phyloP scores from a whole-genome alignment of 2,329 filamentous ascomycete species.

The Emericellopsis atlantica region DNA sequence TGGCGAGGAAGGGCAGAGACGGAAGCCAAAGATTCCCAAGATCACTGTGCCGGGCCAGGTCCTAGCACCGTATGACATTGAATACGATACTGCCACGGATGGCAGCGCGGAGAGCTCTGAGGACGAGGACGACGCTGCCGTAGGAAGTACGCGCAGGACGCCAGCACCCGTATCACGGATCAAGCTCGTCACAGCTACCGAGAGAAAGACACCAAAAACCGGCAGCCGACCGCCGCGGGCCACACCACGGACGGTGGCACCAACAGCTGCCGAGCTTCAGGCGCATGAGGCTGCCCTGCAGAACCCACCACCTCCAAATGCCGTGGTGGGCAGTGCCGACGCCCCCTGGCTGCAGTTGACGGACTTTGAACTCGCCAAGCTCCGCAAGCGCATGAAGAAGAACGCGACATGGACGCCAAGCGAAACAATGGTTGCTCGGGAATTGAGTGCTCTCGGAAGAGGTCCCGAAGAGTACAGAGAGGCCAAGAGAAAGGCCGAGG shows the following conservation, averaged over 20 bases:
- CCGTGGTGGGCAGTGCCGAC: conserved; percentile 43
- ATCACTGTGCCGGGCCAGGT: conserved; percentile 57
- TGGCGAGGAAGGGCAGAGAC: conserved; percentile 17
- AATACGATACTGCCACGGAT: conserved; percentile 45
- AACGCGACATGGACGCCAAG: conserved; percentile 77
- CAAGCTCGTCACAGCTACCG: conserved; percentile 30
- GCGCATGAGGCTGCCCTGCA: conserved; percentile 29
- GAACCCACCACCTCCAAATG: conserved; percentile 47
- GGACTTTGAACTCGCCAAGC: conserved; percentile 49
- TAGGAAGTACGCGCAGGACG: conserved; percentile 15
- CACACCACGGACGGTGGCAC: conserved; percentile 18
- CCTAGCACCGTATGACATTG: conserved; percentile 50
- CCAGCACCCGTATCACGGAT: conserved; percentile 29
- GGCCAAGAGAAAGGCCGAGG: conserved; percentile 53
- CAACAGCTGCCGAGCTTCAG: conserved; percentile 22
- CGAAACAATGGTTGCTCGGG: conserved; percentile 73
- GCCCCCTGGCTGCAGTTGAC: conserved; percentile 56
- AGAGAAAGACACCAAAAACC: conserved; percentile 21
- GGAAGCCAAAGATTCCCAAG: conserved; percentile 24
- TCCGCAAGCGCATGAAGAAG: conserved; percentile 84
- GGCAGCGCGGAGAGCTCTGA: conserved; percentile 40
- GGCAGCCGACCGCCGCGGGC: conserved; percentile 24
- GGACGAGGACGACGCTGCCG: conserved; percentile 23
- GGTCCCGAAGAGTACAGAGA: conserved; percentile 48
- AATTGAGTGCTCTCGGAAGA: conserved; percentile 59